These are phyloP conservation scores for Sugiyamaella qingdaonensis DNA, from an alignment of 805 yeast species.

Conservation along the genomic window DNA sequence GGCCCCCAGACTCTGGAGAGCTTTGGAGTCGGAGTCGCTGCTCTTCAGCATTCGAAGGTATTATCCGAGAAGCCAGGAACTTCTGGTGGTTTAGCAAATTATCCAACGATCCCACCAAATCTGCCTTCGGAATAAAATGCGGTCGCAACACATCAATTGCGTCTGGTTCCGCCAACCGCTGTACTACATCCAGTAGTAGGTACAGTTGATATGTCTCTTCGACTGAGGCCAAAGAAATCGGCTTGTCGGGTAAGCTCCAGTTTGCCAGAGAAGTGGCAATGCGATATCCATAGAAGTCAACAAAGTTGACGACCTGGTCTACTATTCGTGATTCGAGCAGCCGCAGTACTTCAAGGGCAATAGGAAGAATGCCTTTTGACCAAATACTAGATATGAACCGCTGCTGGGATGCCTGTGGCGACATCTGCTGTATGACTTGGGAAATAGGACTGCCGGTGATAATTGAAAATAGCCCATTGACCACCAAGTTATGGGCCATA, in stretches of 20 bases:
- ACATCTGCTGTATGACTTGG: slow-evolving; percentile 60
- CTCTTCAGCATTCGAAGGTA: slow-evolving; percentile 62
- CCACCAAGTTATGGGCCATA: slow-evolving; percentile 63
- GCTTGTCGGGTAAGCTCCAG: slow-evolving; percentile 59
- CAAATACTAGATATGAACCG: slow-evolving; percentile 71
- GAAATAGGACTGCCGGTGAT: slow-evolving; percentile 75
- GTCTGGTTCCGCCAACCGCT: slow-evolving; percentile 48
- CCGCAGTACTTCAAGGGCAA: slow-evolving; percentile 54
- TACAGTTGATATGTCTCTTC: slow-evolving; percentile 69
- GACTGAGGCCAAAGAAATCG: slow-evolving; percentile 45
- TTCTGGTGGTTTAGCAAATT: slow-evolving; percentile 84
- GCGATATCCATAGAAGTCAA: slow-evolving; percentile 61
- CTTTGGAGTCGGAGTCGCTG: slow-evolving; percentile 50
- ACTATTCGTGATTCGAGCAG: slow-evolving; percentile 59
- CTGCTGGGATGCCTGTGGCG: slow-evolving; percentile 46
- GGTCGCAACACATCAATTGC: slow-evolving; percentile 29
- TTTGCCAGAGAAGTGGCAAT: slow-evolving; percentile 56
- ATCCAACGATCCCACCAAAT: slow-evolving; percentile 36
- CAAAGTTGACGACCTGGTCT: slow-evolving; percentile 62
- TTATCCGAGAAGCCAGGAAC: slow-evolving; percentile 64
- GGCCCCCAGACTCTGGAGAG: background rate
- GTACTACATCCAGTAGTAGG: slow-evolving; percentile 56
- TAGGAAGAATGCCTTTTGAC: slow-evolving; percentile 77
- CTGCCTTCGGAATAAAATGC: slow-evolving; percentile 52
- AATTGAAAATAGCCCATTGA: slow-evolving; percentile 60